Percentiles rank a stretch among this genome's conserved stretches.
phyloP scores from a whole-genome alignment of 768 basidiomycete species.

The Daedalea quercina region DNA sequence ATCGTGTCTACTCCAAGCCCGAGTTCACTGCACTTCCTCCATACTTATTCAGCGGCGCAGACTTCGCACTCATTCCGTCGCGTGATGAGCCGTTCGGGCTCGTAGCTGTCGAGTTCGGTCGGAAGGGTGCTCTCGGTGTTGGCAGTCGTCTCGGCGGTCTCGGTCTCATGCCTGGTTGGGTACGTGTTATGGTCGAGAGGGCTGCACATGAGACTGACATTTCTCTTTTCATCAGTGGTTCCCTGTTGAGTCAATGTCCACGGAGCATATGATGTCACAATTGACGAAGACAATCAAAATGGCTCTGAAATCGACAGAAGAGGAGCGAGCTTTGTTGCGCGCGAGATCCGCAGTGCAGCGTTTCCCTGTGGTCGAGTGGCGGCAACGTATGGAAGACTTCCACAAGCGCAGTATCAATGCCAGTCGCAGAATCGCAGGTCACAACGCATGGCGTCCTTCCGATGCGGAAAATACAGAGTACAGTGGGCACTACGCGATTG shows the following conservation, averaged over 20 bases:
- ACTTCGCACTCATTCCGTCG: constrained; percentile 93
- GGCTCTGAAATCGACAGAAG: constrained; percentile 83
- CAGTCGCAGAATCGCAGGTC: constrained; percentile 63
- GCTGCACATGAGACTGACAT: background rate
- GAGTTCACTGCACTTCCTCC: constrained; percentile 94
- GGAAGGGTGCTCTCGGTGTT: constrained; percentile 94
- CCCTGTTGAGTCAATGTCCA: constrained; percentile 91
- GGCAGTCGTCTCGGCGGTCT: constrained; percentile 91
- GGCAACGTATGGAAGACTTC: constrained; percentile 93
- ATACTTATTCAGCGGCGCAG: constrained; percentile 90
- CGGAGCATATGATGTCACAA: constrained; percentile 92
- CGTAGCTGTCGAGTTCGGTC: constrained; percentile 93
- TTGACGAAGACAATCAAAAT: constrained; percentile 92
- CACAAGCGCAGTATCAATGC: constrained; percentile 75
- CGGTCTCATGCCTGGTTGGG: constrained; percentile 97
- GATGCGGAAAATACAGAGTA: constrained; percentile 48
- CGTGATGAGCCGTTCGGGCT: constrained; percentile 96
- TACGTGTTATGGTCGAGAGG: constrained; percentile 32
- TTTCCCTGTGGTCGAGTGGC: constrained; percentile 98
- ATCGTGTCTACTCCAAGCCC: constrained; percentile 92
- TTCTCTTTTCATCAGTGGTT: constrained; percentile 72
- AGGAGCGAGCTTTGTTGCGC: constrained; percentile 88
- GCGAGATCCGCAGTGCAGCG: constrained; percentile 92
- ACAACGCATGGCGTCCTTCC: constrained; percentile 71
- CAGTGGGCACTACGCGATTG: constrained; percentile 35